Evolutionary conservation across 768 basidiomycete genomes (phyloP).

Genomic region (Suillus ampliporus): DNA sequence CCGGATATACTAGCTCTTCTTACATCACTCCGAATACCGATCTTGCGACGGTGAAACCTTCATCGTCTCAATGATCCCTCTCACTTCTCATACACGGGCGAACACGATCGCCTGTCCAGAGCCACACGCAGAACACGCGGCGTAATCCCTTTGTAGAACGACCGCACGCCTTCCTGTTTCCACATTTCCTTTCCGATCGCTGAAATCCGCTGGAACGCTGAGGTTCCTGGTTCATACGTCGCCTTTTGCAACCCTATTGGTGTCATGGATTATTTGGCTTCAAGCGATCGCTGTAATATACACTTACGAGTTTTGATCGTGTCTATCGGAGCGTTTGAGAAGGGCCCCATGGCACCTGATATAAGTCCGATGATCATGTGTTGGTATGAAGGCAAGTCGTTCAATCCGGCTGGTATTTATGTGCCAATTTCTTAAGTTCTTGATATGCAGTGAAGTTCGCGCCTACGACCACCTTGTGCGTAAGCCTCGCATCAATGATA

Average conservation of each 20-base stretch:
- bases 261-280: slow-evolving; percentile 9
- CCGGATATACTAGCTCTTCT: background rate
- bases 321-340: slow-evolving; percentile 96
- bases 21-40: slow-evolving; percentile 68
- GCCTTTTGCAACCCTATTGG: slow-evolving; percentile 82
- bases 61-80: slow-evolving; percentile 72
- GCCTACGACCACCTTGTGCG: slow-evolving; percentile 47
- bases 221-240: slow-evolving; percentile 70
- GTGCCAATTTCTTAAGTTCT: slow-evolving; percentile 88
- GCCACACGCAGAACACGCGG: slow-evolving; percentile 96
- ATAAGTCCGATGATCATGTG: slow-evolving; percentile 95
- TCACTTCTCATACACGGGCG: slow-evolving; percentile 93
- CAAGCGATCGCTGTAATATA: slow-evolving; percentile 7
- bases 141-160: slow-evolving; percentile 99
- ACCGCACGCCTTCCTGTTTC: slow-evolving; percentile 81
- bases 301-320: slow-evolving; percentile 91
- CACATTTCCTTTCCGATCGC: slow-evolving; percentile 93
- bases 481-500: slow-evolving; percentile 10
- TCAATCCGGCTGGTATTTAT: slow-evolving; percentile 77
- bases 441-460: slow-evolving; percentile 99
- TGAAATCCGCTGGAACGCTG: slow-evolving; percentile 79
- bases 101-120: slow-evolving; percentile 96
- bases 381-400: slow-evolving; percentile 90
- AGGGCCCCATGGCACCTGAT: slow-evolving; percentile 97
- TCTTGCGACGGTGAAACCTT: slow-evolving; percentile 59